Conservation (phyloP, 306 rosid genomes). For the Dalbergia cultrata region DNA sequence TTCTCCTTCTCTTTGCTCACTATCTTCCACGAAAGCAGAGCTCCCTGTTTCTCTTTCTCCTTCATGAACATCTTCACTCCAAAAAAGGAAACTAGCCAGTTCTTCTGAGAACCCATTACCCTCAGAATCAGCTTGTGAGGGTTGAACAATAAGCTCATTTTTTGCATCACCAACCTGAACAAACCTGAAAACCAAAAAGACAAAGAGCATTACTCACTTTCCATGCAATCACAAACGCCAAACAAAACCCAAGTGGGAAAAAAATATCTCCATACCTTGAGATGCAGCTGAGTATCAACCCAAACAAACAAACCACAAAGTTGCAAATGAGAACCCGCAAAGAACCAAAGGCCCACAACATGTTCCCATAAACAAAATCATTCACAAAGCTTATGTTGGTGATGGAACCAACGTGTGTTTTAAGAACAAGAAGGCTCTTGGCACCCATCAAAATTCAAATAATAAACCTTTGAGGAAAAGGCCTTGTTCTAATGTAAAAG, state of each 20-base stretch:
- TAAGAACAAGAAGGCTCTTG: constrained; percentile 44
- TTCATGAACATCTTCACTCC: constrained; percentile 39
- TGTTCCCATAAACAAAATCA: constrained; percentile 54
- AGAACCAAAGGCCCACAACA: constrained; percentile 55
- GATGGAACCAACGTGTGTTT: constrained; percentile 53
- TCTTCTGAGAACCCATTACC: constrained; percentile 53
- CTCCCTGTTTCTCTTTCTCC: constrained; percentile 19
- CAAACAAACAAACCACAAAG: constrained; percentile 50
- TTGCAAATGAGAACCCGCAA: constrained; percentile 49
- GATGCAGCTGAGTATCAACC: constrained; percentile 50
- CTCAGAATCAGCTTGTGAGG: constrained; percentile 22
- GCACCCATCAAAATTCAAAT: constrained; percentile 53
- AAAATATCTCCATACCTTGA: constrained; percentile 56
- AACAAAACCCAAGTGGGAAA: background rate
- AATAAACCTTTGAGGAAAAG: constrained; percentile 28
- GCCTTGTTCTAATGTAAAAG: background rate
- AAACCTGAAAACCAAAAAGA: constrained; percentile 55
- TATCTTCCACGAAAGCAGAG: constrained; percentile 32
- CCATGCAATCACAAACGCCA: constrained; percentile 17
- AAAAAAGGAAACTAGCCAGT: constrained; percentile 42
- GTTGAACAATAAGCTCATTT: background rate
- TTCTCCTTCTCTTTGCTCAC: background rate
- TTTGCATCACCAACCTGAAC: constrained; percentile 48
- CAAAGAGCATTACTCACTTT: background rate
- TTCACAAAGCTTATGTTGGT: constrained; percentile 32